Percentiles rank a stretch among this genome's conserved stretches.
These are phyloP conservation scores for Taiwanofungus camphoratus DNA, from an alignment of 1,284 basidiomycete genomes.

Conservation along the genomic window DNA sequence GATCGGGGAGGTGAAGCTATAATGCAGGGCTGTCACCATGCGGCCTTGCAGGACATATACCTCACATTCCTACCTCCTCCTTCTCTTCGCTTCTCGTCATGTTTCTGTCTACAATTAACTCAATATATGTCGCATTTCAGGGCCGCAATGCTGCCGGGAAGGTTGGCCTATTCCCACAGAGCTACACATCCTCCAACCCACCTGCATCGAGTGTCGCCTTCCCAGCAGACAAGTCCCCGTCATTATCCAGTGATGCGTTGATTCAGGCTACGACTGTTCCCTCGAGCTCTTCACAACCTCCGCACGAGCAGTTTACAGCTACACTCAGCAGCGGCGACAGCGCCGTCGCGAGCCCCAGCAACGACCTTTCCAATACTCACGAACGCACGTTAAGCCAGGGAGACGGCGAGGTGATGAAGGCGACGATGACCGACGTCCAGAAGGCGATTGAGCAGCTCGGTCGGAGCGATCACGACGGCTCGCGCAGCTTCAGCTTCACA, in stretches of 20 bases:
- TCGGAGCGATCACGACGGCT: conserved; percentile 45
- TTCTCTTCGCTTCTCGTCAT: conserved; percentile 3
- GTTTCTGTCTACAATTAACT: conserved; percentile 13
- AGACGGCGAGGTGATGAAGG: conserved; percentile 56
- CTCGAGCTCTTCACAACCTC: conserved; percentile 1
- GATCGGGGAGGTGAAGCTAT: no score
- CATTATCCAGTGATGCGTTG: conserved; percentile 16
- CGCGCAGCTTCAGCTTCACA: conserved; percentile 68
- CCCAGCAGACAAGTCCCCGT: conserved; percentile 11
- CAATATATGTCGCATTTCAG: conserved; percentile 36
- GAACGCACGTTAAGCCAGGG: conserved; percentile 8
- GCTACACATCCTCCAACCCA: conserved; percentile 73
- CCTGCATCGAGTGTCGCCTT: conserved; percentile 28
- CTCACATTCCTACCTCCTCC: conserved; percentile 3
- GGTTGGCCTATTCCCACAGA: conserved; percentile 86
- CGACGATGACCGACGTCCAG: conserved; percentile 84
- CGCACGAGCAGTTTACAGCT: background rate
- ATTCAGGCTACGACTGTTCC: background rate
- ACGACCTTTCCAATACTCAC: background rate
- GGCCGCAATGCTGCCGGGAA: conserved; percentile 83
- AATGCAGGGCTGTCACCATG: background rate
- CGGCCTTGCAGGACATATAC: conserved; percentile 2
- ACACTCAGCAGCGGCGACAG: background rate
- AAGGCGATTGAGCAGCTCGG: conserved; percentile 79
- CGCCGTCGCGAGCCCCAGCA: no score